phyloP scores from a whole-genome alignment of 2,329 filamentous ascomycete species.

The Pyrenochaeta sp. region DNA sequence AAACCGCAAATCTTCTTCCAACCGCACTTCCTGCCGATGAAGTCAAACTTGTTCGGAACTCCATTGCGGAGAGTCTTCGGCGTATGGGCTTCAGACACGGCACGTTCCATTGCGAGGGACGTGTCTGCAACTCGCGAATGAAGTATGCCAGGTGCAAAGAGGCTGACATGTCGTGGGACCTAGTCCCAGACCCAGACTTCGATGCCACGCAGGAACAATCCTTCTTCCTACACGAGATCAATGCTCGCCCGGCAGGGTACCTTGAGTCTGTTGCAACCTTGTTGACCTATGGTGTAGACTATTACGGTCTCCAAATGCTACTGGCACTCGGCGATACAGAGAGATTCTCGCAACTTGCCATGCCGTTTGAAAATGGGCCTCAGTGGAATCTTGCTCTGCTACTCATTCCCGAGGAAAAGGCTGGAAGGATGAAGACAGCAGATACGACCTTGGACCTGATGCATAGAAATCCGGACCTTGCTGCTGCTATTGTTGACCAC shows the following conservation, averaged over 20 bases:
- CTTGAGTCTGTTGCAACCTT: conserved; percentile 8
- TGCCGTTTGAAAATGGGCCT: too few species aligned
- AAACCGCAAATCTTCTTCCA: conserved; percentile 5
- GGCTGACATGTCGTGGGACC: conserved; percentile 15
- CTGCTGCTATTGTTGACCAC: too few species aligned
- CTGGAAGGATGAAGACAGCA: too few species aligned
- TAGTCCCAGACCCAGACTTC: conserved; percentile 2
- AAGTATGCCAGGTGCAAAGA: not conserved
- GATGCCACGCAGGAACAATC: not conserved
- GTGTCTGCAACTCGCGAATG: conserved; percentile 6
- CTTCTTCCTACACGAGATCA: conserved; percentile 23
- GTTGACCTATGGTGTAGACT: conserved; percentile 22
- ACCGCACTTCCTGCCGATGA: conserved; percentile 4
- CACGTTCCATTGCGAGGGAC: conserved; percentile 10
- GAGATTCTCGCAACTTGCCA: too few species aligned
- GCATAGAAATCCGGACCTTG: too few species aligned
- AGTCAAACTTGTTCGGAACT: conserved; percentile 1
- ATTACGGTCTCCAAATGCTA: conserved; percentile 10
- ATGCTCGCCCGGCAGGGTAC: conserved; percentile 21
- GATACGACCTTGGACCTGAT: too few species aligned
- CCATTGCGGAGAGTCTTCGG: not conserved
- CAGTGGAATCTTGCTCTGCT: too few species aligned
- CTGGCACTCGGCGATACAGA: not conserved
- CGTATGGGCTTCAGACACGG: conserved; percentile 6
- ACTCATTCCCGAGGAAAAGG: too few species aligned